These are phyloP conservation scores for Grosmannia penicillata DNA, from an alignment of 2,329 filamentous ascomycete species.

Conservation along the genomic window DNA sequence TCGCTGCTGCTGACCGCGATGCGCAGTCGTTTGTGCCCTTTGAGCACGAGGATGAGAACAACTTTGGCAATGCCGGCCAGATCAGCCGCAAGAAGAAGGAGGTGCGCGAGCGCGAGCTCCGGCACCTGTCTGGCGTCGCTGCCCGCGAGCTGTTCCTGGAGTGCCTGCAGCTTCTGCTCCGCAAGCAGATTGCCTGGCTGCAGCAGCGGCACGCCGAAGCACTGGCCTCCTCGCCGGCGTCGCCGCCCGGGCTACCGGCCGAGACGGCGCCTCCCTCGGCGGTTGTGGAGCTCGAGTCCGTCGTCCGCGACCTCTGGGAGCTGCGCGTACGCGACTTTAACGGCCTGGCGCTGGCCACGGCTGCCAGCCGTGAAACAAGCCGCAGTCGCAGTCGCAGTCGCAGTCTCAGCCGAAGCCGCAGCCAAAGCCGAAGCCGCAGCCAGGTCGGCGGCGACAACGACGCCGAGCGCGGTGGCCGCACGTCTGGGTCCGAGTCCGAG, in stretches of 20 bases:
- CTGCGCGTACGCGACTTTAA: conserved; percentile 46
- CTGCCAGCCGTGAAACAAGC: conserved; percentile 5
- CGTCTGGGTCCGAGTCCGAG: conserved; percentile 4
- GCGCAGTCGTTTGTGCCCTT: conserved; percentile 37
- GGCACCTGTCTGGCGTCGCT: conserved; percentile 47
- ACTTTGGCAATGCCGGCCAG: conserved; percentile 46
- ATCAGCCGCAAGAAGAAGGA: conserved; percentile 43
- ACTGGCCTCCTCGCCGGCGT: too few relatives aligned
- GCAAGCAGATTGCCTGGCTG: conserved; percentile 67
- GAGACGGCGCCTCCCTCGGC: conserved; percentile 13
- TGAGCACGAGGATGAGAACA: conserved; percentile 50
- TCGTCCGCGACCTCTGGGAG: conserved; percentile 77
- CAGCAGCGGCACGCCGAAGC: conserved; percentile 47
- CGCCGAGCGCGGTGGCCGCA: neutral
- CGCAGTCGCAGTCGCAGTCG: conserved; percentile 9
- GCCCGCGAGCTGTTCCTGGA: conserved; percentile 72
- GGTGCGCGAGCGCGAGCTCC: conserved; percentile 33
- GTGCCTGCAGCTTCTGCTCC: conserved; percentile 68
- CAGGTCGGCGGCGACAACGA: neutral
- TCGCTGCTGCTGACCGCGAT: conserved; percentile 1
- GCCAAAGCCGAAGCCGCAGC: conserved; percentile 8
- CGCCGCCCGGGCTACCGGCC: too few relatives aligned
- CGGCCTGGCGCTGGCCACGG: conserved; percentile 28
- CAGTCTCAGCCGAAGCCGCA: conserved; percentile 9
- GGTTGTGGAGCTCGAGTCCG: conserved; percentile 55